phyloP scores from a whole-genome alignment of 2,329 filamentous ascomycete species.

The Cladosporium colombiae region DNA sequence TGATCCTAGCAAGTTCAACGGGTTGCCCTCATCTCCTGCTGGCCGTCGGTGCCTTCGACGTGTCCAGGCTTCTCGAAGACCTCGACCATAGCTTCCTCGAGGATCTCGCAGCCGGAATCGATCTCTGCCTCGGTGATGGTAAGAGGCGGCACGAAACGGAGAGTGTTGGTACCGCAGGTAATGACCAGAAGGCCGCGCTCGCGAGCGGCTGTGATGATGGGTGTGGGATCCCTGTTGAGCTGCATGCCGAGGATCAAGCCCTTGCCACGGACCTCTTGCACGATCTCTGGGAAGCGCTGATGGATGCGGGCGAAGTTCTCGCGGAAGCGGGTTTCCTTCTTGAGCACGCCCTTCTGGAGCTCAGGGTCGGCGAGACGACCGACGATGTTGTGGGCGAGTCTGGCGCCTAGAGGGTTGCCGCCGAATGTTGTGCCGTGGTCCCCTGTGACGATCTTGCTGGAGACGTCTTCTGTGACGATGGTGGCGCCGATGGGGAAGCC shows the following conservation, averaged over 20 bases:
- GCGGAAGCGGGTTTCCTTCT: slow-evolving; percentile 65
- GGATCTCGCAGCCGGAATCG: slow-evolving; percentile 70
- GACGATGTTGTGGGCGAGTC: slow-evolving; percentile 84
- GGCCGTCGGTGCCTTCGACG: slow-evolving; percentile 43
- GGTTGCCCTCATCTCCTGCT: slow-evolving; percentile 45
- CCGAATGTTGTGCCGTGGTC: slow-evolving; percentile 96
- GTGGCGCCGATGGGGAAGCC: slow-evolving; percentile 93
- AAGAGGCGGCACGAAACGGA: slow-evolving; percentile 88
- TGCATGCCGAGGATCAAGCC: slow-evolving; percentile 88
- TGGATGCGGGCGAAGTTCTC: slow-evolving; percentile 59
- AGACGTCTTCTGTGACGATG: slow-evolving; percentile 66
- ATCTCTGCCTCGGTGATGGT: slow-evolving; percentile 81
- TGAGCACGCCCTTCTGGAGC: slow-evolving; percentile 68
- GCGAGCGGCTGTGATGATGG: slow-evolving; percentile 79
- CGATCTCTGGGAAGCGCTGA: slow-evolving; percentile 66
- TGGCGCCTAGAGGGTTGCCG: slow-evolving; percentile 82
- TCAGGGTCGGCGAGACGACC: slow-evolving; percentile 69
- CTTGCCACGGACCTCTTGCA: slow-evolving; percentile 77
- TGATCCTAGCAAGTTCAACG: background rate
- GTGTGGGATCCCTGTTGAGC: slow-evolving; percentile 69
- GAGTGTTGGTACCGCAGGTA: slow-evolving; percentile 86
- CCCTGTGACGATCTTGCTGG: slow-evolving; percentile 68
- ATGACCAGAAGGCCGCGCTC: slow-evolving; percentile 88
- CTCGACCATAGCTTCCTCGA: slow-evolving; percentile 66
- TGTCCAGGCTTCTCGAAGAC: slow-evolving; percentile 49